phyloP scores from a whole-genome alignment of 805 yeast species.

The Nakazawaea molendinolei region DNA sequence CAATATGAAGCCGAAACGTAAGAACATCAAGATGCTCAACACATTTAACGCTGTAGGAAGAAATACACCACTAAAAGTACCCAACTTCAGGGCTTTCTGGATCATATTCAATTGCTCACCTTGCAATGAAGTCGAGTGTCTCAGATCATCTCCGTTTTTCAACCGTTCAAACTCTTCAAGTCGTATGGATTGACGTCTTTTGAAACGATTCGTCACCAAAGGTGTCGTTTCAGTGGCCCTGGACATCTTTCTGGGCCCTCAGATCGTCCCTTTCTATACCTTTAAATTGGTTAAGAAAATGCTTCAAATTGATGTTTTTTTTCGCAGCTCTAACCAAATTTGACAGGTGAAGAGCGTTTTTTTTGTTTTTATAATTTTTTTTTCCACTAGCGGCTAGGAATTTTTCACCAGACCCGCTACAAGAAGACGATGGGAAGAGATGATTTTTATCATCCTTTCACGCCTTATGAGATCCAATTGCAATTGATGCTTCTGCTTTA shows the following conservation, averaged over 20 bases:
- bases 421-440: constrained; percentile 4
- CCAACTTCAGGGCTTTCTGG: constrained; percentile 41
- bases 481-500: constrained; percentile 75
- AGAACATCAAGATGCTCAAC: constrained; percentile 87
- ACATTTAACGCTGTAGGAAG: constrained; percentile 92
- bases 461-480: constrained; percentile 73
- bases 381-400: neutral
- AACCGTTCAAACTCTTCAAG: constrained; percentile 2
- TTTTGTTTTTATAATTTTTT: neutral
- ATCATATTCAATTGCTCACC: too few species aligned
- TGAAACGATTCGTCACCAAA: constrained; percentile 2
- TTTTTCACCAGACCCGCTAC: neutral
- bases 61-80: constrained; percentile 85
- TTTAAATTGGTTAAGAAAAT: too few species aligned
- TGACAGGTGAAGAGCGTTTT: too few species aligned
- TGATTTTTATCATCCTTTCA: constrained; percentile 65
- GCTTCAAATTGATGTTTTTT: too few species aligned
- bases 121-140: too few species aligned
- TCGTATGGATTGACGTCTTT: constrained; percentile 2
- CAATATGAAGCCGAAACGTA: constrained; percentile 89
- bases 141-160: too few species aligned
- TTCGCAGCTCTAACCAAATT: too few species aligned
- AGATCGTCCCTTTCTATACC: too few species aligned
- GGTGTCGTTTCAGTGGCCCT: constrained; percentile 5
- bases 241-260: neutral